Percentiles rank a stretch among this genome's conserved stretches.
phyloP scores from a whole-genome alignment of 208 protist species.

The Phytomonas serpens region DNA sequence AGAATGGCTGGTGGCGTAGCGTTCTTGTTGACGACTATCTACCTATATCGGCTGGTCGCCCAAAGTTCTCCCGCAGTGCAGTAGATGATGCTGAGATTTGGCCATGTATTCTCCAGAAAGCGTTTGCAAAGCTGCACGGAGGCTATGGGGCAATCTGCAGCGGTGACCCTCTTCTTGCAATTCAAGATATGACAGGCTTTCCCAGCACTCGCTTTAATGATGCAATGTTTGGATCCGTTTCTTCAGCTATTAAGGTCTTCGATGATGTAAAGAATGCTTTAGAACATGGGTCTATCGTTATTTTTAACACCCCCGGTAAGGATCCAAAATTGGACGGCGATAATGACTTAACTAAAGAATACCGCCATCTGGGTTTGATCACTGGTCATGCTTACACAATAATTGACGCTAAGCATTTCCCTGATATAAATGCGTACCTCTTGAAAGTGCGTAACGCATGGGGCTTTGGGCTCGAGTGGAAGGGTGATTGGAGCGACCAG shows the following conservation, averaged over 20 bases:
- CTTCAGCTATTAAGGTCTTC: conserved; percentile 32
- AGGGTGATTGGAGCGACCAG: conserved; percentile 61
- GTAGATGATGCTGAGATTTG: conserved; percentile 69
- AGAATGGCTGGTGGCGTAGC: conserved; percentile 72
- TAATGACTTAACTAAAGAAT: conserved; percentile 21
- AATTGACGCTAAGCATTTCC: conserved; percentile 51
- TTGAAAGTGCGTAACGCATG: conserved; percentile 75
- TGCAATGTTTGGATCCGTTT: conserved; percentile 16
- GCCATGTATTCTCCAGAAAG: conserved; percentile 79
- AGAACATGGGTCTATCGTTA: conserved; percentile 43
- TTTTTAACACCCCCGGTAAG: conserved; percentile 65
- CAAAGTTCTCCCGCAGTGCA: conserved; percentile 48
- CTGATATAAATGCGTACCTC: conserved; percentile 33
- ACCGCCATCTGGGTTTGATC: conserved; percentile 47
- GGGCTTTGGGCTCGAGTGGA: conserved; percentile 56
- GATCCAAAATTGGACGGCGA: conserved; percentile 17
- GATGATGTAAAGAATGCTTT: conserved; percentile 31
- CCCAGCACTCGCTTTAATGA: conserved; percentile 61
- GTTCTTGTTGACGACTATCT: conserved; percentile 84
- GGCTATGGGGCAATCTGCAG: conserved; percentile 68
- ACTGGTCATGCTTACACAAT: conserved; percentile 64
- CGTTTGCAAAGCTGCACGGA: conserved; percentile 85
- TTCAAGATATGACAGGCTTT: conserved; percentile 76
- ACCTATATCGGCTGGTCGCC: conserved; percentile 37
- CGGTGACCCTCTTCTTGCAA: conserved; percentile 75